Evolutionary conservation across 2,329 filamentous ascomycete genomes (phyloP), one percentile per base, ranked within the genome.

Genomic region (Escovopsis sp.): DNA sequence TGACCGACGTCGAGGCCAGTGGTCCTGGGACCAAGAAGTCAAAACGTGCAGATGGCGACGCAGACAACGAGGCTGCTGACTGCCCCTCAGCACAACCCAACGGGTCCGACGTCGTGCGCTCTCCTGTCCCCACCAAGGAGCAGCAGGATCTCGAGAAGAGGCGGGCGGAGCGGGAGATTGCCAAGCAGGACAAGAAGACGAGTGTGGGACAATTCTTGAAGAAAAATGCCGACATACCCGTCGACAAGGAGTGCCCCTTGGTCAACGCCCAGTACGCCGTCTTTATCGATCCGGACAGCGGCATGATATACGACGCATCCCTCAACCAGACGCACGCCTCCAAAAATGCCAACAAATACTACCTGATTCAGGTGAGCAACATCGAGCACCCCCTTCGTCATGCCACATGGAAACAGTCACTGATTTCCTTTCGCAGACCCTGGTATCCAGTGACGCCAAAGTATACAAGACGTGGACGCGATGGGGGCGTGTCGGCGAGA

Each of bases 301-400:
- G 76, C 15, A 61, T 81, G 42, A 84, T 89, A 38, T 89, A 75
- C 57, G 85, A 93, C 54, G 84, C 82, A 0, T 78, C 81, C 0
- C 65, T 93, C 37, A 91, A 88, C 50, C 81, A 88, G 56, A 82
- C 84, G 10, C 83, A 86, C 49, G 66, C 82, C 0, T 62, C 66
- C 0, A 60, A 70, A 37, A 91, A 89, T 54, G 82, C 83, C 59
- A 89, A 91, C 59, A 91, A 91, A 50, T 89, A 88, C 57, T 89
- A 88, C 53, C 74, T 76, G 25, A 57, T 87, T 25, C 83, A 89
- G 65, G 65, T 84, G 47, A 53, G 57, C 49, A 27, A 15, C 10
- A 14, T 42, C 25, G 6, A 20, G 20, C 20, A 20, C 6, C 20
- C 20, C 4, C 6, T 2, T 20, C 20, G 20, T 20, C 33, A 7